Base-by-base conservation (phyloP, 2,329 filamentous ascomycete genomes). In the Periglandula ipomoeae region DNA sequence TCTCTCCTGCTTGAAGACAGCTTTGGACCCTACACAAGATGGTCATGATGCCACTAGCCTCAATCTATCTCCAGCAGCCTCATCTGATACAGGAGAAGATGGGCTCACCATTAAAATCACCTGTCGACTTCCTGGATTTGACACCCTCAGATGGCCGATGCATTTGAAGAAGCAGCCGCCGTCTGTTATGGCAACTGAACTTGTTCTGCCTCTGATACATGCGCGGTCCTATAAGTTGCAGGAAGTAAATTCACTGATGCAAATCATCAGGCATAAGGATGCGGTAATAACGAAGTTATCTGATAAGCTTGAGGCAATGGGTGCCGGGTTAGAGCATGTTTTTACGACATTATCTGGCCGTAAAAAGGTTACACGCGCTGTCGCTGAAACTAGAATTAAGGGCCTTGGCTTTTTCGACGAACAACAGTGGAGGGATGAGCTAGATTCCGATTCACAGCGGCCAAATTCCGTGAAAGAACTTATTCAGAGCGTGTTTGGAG, bases 131-230 rank as follows among this genome's bases (percentile, higher is more conserved):
- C 82, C 84, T n/a, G 80, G 80, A 1, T 69, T 89, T 26, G 69
- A 73, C 43, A 73, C 79, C 5, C 68, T 91, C 32, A 68, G 69
- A 51, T 91, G 87, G 87, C 74, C 74, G 0, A 71, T 89, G 49
- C 65, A 73, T 43, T 65, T 91, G 17, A 61, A 59, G 24, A 76
- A 71, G 52, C 65, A 64, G 19, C 62, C 70, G 1, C 56, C 69
- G 8, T 66, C 68, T 17, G 61, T 65, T 11, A 59, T 78, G 4
- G 66, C 74, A 8, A 70, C 70, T 1, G 67, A 72, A 50, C 66
- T 81, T 32, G 70, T 79, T 11, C 58, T 79, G 27, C 77, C 78
- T 13, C 61, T 81, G 3, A 59, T 79, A 11, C 70, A 73, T 50
- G 68, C 68, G 15, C 70, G 75, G 19, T 65, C 68, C n/a, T 57